Evolutionary conservation across 176 grass and related monocot genomes (phyloP), one percentile per base, ranked within the genome.

Genomic region (Cenchrus purpureus): DNA sequence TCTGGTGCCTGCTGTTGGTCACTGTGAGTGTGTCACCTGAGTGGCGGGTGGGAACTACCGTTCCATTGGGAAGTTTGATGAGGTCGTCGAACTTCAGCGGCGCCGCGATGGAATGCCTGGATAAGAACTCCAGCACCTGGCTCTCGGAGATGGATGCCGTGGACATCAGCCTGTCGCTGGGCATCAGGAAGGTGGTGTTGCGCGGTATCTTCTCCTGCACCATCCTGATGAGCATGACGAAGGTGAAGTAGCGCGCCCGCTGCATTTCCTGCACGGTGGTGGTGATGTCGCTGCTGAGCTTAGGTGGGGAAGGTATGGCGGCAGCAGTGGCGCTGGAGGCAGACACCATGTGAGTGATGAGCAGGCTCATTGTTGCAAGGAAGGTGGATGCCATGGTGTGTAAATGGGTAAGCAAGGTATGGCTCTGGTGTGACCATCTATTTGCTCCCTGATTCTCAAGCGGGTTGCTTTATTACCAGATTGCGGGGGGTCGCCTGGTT

Each of bases 151-250:
- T 79, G 8, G 48, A 65, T 14, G 84, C 22, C 1, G 72, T 82
- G 64, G 91, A 91, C 71, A 97, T 40, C 69, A 91, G 46, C 55
- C 73, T 87, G 50, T 93, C 88, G 19, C 54, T 93, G 22, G 91
- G 87, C 82, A 90, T 86, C 31, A 90, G 72, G 71, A 93, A 91
- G 32, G 91, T 93, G 20, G 73, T 91, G 81, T 91, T 93, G 25
- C 19, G 14, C 8, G 82, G 87, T 79, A 93, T 46, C 83, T 87
- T 88, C 66, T 83, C 59, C 43, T 81, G 69, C 56, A 94, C 94
- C 94, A 94, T 88, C 49, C 83, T 92, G 56, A 92, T 16, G 48
- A 87, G 87, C 89, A 94, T 92, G 59, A 73, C 16, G 9, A 94
- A 97, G 65, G 85, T 92, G 79, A 90, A 94, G 79, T 90, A 92